phyloP scores from a whole-genome alignment of 1,139 yeast genomes.

The Suhomyces maxii region DNA sequence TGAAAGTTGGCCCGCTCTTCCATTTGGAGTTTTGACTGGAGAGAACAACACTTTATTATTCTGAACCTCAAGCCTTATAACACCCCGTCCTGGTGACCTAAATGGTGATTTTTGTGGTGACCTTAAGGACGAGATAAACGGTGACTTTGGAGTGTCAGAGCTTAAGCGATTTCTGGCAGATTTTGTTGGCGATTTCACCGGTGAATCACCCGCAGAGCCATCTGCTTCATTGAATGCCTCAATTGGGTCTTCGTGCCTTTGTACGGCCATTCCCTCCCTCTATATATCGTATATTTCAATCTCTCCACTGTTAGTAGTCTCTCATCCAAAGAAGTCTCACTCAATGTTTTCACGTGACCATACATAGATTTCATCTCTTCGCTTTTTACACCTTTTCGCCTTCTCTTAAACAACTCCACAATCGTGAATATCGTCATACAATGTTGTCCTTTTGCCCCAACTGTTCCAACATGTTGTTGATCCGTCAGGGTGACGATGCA shows the following conservation, averaged over 20 bases:
- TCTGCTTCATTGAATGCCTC: neutral
- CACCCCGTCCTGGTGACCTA: slow-evolving; percentile 28
- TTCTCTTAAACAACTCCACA: neutral
- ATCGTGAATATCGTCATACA: no score
- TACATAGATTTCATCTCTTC: neutral
- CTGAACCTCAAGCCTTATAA: slow-evolving; percentile 14
- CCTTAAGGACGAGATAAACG: neutral
- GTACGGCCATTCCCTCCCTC: neutral
- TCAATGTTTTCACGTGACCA: neutral
- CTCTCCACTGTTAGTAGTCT: no score
- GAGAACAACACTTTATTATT: slow-evolving; percentile 19
- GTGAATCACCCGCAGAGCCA: no score
- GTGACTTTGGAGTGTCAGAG: neutral
- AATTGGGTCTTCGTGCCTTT: neutral
- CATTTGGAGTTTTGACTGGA: slow-evolving; percentile 39
- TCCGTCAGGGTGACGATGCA: slow-evolving; percentile 43
- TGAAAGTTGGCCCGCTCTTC: slow-evolving; percentile 48
- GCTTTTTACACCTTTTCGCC: neutral
- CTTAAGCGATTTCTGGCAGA: neutral
- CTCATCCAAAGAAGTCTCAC: no score
- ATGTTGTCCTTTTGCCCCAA: slow-evolving; percentile 95
- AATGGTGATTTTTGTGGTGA: slow-evolving; percentile 9
- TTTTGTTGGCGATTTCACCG: no score
- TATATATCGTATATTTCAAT: neutral
- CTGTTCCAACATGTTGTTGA: slow-evolving; percentile 84